Evolutionary conservation across 805 yeast species (phyloP).

Genomic region (Komagataella pastoris): DNA sequence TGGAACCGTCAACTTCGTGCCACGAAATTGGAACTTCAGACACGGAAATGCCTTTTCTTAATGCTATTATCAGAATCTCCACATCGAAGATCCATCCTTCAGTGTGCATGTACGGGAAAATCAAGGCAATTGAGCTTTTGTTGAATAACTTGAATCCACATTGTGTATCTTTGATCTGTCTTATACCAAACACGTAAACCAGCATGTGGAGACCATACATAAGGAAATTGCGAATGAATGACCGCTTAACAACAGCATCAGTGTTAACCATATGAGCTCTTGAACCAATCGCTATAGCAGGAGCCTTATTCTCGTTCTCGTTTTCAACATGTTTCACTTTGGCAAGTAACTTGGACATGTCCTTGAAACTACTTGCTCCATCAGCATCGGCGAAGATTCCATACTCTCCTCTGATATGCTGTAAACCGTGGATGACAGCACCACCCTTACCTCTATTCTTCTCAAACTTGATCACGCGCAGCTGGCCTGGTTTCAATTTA

Average conservation of each 20-base stretch:
- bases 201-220: conserved; percentile 88
- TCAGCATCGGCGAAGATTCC: conserved; percentile 94
- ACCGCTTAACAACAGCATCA: conserved; percentile 92
- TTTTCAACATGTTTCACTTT: conserved; percentile 20
- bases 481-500: conserved; percentile 36
- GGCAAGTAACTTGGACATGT: conserved; percentile 37
- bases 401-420: conserved; percentile 57
- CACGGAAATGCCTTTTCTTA: conserved; percentile 51
- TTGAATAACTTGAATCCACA: conserved; percentile 95
- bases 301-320: conserved; percentile 11
- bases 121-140: conserved; percentile 41
- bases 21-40: conserved; percentile 81
- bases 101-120: conserved; percentile 87
- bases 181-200: conserved; percentile 80
- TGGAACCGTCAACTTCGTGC: conserved; percentile 96
- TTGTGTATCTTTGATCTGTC: conserved; percentile 84
- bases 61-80: conserved; percentile 74
- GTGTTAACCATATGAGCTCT: conserved; percentile 95
- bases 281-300: conserved; percentile 78
- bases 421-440: conserved; percentile 89
- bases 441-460: conserved; percentile 92
- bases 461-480: conserved; percentile 59
- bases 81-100: conserved; percentile 99
- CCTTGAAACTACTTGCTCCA: conserved; percentile 81
- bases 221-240: conserved; percentile 74